These are phyloP conservation scores for Lachancea sp. DNA, from an alignment of 805 yeast species.

Conservation along the genomic window DNA sequence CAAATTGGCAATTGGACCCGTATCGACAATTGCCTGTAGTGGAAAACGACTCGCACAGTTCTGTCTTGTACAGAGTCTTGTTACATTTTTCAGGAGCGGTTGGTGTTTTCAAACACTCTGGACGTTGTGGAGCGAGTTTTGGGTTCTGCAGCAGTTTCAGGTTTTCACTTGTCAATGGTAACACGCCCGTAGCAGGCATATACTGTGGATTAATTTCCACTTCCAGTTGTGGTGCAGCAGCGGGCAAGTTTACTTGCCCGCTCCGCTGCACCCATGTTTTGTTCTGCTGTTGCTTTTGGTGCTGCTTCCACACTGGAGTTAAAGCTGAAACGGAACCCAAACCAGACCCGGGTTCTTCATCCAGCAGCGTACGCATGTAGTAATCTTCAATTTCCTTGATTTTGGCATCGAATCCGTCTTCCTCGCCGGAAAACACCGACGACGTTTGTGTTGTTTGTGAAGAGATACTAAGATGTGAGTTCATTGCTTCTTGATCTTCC, in stretches of 20 bases:
- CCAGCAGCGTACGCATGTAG: conserved; percentile 26
- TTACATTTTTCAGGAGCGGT: conserved; percentile 31
- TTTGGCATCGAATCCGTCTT: conserved; percentile 18
- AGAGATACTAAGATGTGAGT: conserved; percentile 6
- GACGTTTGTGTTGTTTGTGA: conserved; percentile 18
- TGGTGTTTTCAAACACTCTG: conserved; percentile 2
- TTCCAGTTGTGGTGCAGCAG: conserved; percentile 14
- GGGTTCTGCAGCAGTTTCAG: conserved; percentile 12
- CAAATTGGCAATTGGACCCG: conserved; percentile 89
- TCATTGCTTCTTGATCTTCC: not conserved
- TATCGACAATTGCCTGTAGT: conserved; percentile 74
- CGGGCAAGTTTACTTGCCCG: too few relatives aligned
- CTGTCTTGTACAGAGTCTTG: conserved; percentile 81
- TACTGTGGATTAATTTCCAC: conserved; percentile 26
- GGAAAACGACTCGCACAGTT: conserved; percentile 73
- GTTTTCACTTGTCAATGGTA: conserved; percentile 30
- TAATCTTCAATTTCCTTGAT: conserved; percentile 32
- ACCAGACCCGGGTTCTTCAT: conserved; percentile 16
- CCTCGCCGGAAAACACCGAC: conserved; percentile 25
- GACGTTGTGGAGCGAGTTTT: conserved; percentile 15
- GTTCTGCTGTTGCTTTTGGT: not conserved
- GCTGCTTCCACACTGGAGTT: too few relatives aligned
- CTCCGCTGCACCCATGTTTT: not conserved
- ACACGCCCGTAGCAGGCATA: conserved; percentile 14
- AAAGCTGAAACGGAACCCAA: too few relatives aligned